Evolutionary conservation across 495 filamentous ascomycete genomes (phyloP).

Genomic region (Collariella sp.): DNA sequence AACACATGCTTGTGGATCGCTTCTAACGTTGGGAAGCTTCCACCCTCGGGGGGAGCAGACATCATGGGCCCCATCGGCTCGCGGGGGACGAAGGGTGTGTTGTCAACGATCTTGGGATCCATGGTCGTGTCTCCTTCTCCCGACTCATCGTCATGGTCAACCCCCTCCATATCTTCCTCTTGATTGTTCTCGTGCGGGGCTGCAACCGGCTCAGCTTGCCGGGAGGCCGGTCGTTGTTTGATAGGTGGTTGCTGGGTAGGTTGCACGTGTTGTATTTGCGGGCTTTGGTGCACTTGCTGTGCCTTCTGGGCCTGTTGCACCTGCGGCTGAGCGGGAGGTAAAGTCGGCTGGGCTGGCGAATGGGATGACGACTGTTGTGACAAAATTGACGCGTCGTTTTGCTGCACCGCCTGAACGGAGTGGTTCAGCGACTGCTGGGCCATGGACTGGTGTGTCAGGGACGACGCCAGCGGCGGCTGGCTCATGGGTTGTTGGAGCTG

Average conservation of each 20-base stretch:
- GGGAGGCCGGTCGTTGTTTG: slow-evolving; percentile 22
- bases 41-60: slow-evolving; percentile 47
- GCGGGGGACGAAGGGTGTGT: slow-evolving; percentile 35
- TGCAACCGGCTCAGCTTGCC: slow-evolving; percentile 29
- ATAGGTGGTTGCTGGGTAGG: slow-evolving; percentile 19
- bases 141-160: slow-evolving; percentile 31
- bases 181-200: slow-evolving; percentile 28
- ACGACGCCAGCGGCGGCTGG: slow-evolving; percentile 16
- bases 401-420: slow-evolving; percentile 20
- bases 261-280: slow-evolving; percentile 27
- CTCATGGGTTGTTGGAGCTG: slow-evolving; percentile 19
- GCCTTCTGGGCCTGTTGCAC: slow-evolving; percentile 30
- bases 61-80: slow-evolving; percentile 41
- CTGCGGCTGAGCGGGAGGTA: slow-evolving; percentile 21
- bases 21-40: slow-evolving; percentile 46
- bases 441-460: slow-evolving; percentile 13
- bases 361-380: slow-evolving; percentile 23
- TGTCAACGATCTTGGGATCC: slow-evolving; percentile 38
- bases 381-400: slow-evolving; percentile 25
- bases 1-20: slow-evolving; percentile 46
- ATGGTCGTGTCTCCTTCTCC: slow-evolving; percentile 33
- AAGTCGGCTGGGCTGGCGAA: slow-evolving; percentile 20
- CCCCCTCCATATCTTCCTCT: slow-evolving; percentile 39
- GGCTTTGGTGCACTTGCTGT: slow-evolving; percentile 30
- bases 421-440: slow-evolving; percentile 15